Percentiles rank a stretch among this genome's conserved stretches.
Evolutionary conservation across 2,329 filamentous ascomycete species (phyloP).

Genomic region (Nakataea oryzae): DNA sequence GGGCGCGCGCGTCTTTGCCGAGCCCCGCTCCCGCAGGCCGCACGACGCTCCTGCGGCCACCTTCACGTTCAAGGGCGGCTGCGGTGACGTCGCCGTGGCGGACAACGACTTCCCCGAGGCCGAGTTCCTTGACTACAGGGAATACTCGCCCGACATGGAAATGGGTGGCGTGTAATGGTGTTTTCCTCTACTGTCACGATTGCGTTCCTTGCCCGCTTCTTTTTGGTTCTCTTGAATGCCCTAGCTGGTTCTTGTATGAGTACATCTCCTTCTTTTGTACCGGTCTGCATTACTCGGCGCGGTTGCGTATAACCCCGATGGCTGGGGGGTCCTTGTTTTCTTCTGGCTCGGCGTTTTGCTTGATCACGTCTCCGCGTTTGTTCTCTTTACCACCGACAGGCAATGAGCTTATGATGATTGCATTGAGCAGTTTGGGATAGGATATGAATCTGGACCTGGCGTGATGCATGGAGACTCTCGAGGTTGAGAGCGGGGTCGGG

Average conservation of each 20-base stretch:
- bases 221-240: background rate
- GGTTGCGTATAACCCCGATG: background rate
- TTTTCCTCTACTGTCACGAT: too few relatives aligned
- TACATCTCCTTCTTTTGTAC: background rate
- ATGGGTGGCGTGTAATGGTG: conserved; percentile 24
- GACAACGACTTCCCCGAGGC: conserved; percentile 59
- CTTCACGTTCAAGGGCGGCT: conserved; percentile 1
- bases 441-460: background rate
- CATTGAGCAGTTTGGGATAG: background rate
- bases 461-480: too few relatives aligned
- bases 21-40: conserved; percentile 23
- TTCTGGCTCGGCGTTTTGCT: background rate
- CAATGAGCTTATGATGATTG: background rate
- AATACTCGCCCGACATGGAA: conserved; percentile 22
- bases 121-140: conserved; percentile 43
- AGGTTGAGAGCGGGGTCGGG: too few relatives aligned
- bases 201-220: background rate
- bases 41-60: conserved; percentile 4
- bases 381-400: background rate
- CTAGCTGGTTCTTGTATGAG: background rate
- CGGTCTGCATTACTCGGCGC: background rate
- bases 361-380: background rate
- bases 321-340: background rate
- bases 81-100: conserved; percentile 25
- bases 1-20: conserved; percentile 35